Conservation (phyloP, 306 rosid genomes). For the Cicer chorassanicum region DNA sequence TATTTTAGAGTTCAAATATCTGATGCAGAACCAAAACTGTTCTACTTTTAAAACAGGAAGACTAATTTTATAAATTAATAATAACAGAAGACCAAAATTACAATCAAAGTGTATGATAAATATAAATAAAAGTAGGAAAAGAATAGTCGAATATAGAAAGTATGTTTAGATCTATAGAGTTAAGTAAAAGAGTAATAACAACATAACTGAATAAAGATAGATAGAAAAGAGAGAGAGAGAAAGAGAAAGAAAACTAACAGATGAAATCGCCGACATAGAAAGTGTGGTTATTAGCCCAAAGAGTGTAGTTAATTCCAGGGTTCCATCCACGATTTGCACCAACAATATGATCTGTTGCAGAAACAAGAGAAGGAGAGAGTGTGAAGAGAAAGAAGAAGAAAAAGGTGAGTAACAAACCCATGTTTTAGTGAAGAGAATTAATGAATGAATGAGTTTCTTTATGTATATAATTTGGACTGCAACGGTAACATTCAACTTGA, state of each 20-base stretch:
- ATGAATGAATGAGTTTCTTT: not conserved
- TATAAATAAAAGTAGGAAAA: not conserved
- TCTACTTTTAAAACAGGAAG: too few relatives aligned
- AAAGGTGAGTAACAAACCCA: slow-evolving; percentile 43
- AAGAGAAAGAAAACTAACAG: slow-evolving; percentile 52
- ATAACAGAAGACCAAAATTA: too few relatives aligned
- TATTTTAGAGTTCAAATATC: too few relatives aligned
- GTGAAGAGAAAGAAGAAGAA: slow-evolving; percentile 31
- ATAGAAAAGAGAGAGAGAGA: not conserved
- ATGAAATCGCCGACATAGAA: slow-evolving; percentile 84
- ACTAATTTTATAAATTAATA: too few relatives aligned
- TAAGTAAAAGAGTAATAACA: not conserved
- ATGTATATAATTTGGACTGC: too few relatives aligned
- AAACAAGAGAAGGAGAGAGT: slow-evolving; percentile 33
- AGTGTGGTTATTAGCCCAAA: slow-evolving; percentile 88
- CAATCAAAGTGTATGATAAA: too few relatives aligned
- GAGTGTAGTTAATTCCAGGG: slow-evolving; percentile 81
- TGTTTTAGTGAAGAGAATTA: not conserved
- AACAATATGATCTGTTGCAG: slow-evolving; percentile 84
- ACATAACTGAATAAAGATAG: not conserved
- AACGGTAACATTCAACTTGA: not conserved
- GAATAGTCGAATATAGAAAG: not conserved
- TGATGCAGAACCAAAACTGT: too few relatives aligned
- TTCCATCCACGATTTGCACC: slow-evolving; percentile 97
- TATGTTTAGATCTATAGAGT: slow-evolving; percentile 33